phyloP scores from a whole-genome alignment of 768 basidiomycete species.

The Calvatia gigantea region DNA sequence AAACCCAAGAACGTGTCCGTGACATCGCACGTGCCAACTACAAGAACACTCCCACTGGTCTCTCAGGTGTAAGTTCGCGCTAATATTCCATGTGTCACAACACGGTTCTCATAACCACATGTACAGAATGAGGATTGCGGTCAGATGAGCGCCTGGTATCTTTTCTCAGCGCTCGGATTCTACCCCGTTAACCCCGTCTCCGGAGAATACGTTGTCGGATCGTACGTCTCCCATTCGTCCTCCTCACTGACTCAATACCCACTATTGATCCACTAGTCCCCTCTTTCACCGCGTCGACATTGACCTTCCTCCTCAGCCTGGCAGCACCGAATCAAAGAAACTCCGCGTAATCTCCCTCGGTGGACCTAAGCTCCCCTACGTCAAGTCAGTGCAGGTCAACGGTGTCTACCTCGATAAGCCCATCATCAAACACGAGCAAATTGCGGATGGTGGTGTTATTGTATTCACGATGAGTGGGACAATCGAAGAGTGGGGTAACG shows the following conservation, averaged over 20 bases:
- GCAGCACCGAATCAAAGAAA: constrained; percentile 16
- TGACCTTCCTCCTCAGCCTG: constrained; percentile 31
- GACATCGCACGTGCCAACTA: constrained; percentile 64
- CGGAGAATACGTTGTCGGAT: constrained; percentile 70
- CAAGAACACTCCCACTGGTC: constrained; percentile 61
- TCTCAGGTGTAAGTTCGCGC: constrained; percentile 66
- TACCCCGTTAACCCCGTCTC: constrained; percentile 83
- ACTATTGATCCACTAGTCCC: constrained; percentile 28
- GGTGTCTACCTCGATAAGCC: constrained; percentile 40
- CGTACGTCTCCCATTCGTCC: constrained; percentile 35
- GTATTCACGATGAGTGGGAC: constrained; percentile 60
- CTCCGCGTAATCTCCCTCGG: constrained; percentile 54
- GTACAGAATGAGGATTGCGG: constrained; percentile 82
- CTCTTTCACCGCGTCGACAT: constrained; percentile 53
- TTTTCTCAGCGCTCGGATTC: constrained; percentile 79
- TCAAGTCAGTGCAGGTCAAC: constrained; percentile 57
- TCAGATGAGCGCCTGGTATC: constrained; percentile 88
- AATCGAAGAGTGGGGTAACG: constrained; percentile 31
- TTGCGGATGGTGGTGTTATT: constrained; percentile 49
- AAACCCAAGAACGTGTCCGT: constrained; percentile 68
- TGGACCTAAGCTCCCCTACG: constrained; percentile 54
- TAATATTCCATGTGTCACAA: not conserved
- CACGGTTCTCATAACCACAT: not conserved
- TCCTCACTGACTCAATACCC: not conserved
- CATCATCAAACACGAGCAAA: constrained; percentile 57